These are phyloP conservation scores for Iberis amara DNA, from an alignment of 441 rosid species.

Conservation along the genomic window DNA sequence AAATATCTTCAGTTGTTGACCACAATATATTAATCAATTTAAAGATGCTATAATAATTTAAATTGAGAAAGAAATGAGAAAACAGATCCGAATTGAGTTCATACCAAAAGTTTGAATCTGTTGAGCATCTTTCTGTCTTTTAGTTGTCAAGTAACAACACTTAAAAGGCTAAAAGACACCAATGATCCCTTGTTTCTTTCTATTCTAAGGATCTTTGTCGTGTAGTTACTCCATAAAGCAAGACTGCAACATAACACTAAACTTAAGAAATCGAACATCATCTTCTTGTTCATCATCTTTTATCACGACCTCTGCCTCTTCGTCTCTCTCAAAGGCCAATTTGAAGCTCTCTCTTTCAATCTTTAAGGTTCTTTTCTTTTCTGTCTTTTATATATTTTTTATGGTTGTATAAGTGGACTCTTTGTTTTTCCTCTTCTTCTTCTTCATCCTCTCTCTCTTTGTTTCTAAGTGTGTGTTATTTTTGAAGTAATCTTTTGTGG, in stretches of 20 bases:
- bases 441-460: neutral
- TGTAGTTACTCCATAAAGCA: neutral
- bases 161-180: too few relatives aligned
- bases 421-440: slow-evolving; percentile 2
- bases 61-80: neutral
- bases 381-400: neutral
- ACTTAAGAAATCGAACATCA: neutral
- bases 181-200: neutral
- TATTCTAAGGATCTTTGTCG: slow-evolving; percentile 17
- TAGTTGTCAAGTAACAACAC: too few relatives aligned
- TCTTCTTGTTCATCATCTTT: slow-evolving; percentile 1
- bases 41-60: too few relatives aligned
- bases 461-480: neutral
- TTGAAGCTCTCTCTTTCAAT: neutral
- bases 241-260: neutral
- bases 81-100: slow-evolving; percentile 21
- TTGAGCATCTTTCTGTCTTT: too few relatives aligned
- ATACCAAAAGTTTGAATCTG: too few relatives aligned
- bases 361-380: neutral
- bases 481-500: slow-evolving; percentile 7
- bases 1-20: too few relatives aligned
- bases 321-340: slow-evolving; percentile 24
- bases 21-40: too few relatives aligned
- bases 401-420: neutral
- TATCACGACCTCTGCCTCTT: slow-evolving; percentile 27